These are phyloP conservation scores for Tetragonia tetragonoides DNA, from an alignment of 148 eudicot genomes.

Conservation along the genomic window DNA sequence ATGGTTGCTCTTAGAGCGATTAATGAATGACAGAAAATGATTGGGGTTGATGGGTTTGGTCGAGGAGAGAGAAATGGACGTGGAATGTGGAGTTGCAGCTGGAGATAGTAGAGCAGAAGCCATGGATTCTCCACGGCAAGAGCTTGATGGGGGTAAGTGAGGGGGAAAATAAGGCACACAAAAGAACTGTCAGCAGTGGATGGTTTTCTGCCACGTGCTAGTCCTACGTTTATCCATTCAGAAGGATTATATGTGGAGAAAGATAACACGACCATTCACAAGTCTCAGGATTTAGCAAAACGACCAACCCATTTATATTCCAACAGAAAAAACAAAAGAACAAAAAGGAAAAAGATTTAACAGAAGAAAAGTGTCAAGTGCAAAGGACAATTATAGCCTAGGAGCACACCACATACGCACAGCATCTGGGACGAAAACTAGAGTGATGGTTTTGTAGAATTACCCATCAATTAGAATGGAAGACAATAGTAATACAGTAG, in stretches of 20 bases:
- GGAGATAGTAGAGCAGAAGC: constrained; percentile 62
- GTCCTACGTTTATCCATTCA: constrained; percentile 36
- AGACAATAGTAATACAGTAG: too few relatives aligned
- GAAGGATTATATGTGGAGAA: constrained; percentile 10
- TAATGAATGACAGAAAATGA: constrained; percentile 26
- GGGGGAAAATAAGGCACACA: neutral
- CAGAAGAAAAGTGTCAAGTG: neutral
- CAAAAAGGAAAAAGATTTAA: neutral
- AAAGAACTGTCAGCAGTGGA: constrained; percentile 50
- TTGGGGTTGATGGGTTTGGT: constrained; percentile 35
- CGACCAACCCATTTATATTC: neutral
- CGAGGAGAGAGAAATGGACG: constrained; percentile 25
- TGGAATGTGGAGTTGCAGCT: constrained; percentile 46
- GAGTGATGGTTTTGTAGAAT: too few relatives aligned
- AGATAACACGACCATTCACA: neutral
- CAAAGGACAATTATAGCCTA: neutral
- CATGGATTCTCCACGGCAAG: constrained; percentile 36
- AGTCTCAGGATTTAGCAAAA: neutral
- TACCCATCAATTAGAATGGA: too few relatives aligned
- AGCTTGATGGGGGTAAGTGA: constrained; percentile 10
- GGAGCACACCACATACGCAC: neutral
- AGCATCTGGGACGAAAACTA: too few relatives aligned
- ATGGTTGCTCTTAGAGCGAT: constrained; percentile 32
- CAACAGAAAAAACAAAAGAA: too few relatives aligned
- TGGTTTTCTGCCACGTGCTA: constrained; percentile 48